These are phyloP conservation scores for Psilocybe tampanensis DNA, from an alignment of 768 basidiomycete genomes.

Conservation along the genomic window DNA sequence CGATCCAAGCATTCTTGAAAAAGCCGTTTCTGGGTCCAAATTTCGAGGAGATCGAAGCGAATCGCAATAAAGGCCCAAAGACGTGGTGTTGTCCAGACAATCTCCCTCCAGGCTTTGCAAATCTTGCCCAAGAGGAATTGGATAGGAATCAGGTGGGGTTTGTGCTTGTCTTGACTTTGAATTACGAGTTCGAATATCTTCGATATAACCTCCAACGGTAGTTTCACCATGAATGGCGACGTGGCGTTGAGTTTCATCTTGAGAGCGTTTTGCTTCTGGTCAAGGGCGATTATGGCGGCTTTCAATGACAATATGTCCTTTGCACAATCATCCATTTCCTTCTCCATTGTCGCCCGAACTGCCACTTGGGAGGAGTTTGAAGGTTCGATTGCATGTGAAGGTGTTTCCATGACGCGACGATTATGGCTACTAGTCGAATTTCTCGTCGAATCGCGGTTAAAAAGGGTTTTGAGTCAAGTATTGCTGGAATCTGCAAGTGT, in stretches of 20 bases:
- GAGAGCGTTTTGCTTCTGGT: neutral
- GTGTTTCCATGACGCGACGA: neutral
- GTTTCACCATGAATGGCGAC: neutral
- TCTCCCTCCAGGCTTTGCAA: slow-evolving; percentile 7
- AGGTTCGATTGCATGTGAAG: neutral
- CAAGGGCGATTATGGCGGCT: neutral
- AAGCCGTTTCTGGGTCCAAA: neutral
- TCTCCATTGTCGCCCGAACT: neutral
- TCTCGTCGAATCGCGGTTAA: too few species aligned
- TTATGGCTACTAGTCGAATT: too few species aligned
- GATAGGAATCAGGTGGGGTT: neutral
- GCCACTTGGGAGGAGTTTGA: neutral
- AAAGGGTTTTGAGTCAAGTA: too few species aligned
- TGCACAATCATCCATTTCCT: neutral
- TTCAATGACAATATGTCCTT: neutral
- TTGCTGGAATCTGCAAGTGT: too few species aligned
- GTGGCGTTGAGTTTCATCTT: neutral
- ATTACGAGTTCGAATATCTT: neutral
- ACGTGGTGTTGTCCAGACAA: neutral
- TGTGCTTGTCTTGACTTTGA: neutral
- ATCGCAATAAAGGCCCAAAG: slow-evolving; percentile 6
- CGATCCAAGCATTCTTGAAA: neutral
- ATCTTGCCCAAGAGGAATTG: slow-evolving; percentile 1
- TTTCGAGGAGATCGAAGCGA: neutral
- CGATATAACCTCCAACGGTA: neutral